Evolutionary conservation across 1,284 basidiomycete genomes (phyloP), one percentile per base, ranked within the genome.

Genomic region (Moesziomyces antarcticus): DNA sequence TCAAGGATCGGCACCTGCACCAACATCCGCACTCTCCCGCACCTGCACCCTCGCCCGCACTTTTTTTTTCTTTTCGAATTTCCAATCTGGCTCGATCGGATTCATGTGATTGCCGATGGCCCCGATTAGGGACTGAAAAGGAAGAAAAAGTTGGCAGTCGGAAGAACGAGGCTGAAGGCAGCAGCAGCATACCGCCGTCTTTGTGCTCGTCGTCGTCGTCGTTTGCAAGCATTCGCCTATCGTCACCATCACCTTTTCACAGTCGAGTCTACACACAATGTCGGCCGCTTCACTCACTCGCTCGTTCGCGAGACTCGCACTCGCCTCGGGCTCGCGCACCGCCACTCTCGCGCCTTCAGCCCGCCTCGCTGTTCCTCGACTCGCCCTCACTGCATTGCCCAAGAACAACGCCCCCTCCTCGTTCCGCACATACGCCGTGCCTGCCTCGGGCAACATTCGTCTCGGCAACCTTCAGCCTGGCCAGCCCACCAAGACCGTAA

Each of bases 381-480:
- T 70, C 50, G 56, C 60, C 16, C 50, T 53, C 1, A 47, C 60
- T 1, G 63, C 61, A 3, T 22, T 60, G 16, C 35, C 20, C 5
- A 40, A 40, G 16, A 40, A 18, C 16, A 40, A 16, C 37, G n/a
- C 16, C 16, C 14, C 16, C 21, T 22, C 56, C 6, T 44, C 50
- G 27, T 37, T 57, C 24, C 56, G 67, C 40, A 56, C 59, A 37
- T 73, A 73, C 33, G 60, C 70, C 13, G 63, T 59, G 8, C 64
- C 64, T 11, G 56, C 64, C 3, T 59, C 70, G 5, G 59, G 56
- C 46, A 42, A 50, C 10, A 67, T 73, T n/a, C 56, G 56, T 16
- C 71, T 73, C 27, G 66, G 61, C n/a, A 73, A 73, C 46, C 57
- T 73, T 4, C 45, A 65, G 41, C 71, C 71, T 6, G 71, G 71